Conservation (phyloP, 2,329 filamentous ascomycete species). For the Pseudocercospora pini-densiflorae region DNA sequence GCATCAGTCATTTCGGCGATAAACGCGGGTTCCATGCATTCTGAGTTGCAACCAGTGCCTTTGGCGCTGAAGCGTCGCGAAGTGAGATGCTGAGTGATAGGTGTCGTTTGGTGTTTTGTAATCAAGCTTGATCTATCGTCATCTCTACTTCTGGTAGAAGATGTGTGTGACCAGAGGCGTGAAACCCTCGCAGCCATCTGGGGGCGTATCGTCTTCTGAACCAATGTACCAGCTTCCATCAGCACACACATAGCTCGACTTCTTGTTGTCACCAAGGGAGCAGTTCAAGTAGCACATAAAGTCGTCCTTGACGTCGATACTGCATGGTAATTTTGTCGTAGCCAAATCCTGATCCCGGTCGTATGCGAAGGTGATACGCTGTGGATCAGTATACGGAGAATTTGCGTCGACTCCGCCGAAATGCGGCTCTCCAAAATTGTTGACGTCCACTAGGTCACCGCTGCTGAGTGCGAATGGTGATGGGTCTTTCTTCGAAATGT, state of each 20-base stretch:
- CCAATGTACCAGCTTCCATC: slow-evolving; percentile 11
- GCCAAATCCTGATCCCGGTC: background rate
- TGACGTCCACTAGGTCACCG: background rate
- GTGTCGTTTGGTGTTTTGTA: too few relatives aligned
- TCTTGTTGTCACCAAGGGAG: background rate
- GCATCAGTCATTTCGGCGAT: too few relatives aligned
- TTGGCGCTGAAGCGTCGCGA: too few relatives aligned
- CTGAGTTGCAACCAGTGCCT: too few relatives aligned
- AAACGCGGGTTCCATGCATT: too few relatives aligned
- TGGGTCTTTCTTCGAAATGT: background rate
- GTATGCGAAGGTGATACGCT: background rate
- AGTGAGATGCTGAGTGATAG: too few relatives aligned
- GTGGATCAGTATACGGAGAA: slow-evolving; percentile 3
- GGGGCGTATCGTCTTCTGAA: background rate
- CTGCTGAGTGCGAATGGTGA: background rate
- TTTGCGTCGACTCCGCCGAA: background rate
- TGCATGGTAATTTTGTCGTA: background rate
- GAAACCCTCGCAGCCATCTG: background rate
- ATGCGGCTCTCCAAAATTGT: background rate
- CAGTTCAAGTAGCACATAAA: slow-evolving; percentile 9
- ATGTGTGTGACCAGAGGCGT: background rate
- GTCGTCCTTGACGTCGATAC: slow-evolving; percentile 8
- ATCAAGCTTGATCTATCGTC: too few relatives aligned
- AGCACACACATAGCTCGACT: slow-evolving; percentile 3
- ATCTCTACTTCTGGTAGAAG: background rate